A percentile compares a stretch with the other conserved stretches of the same genome.
Evolutionary conservation across 352 stramenopile species (phyloP).

Genomic region (Pythium rishiriense): DNA sequence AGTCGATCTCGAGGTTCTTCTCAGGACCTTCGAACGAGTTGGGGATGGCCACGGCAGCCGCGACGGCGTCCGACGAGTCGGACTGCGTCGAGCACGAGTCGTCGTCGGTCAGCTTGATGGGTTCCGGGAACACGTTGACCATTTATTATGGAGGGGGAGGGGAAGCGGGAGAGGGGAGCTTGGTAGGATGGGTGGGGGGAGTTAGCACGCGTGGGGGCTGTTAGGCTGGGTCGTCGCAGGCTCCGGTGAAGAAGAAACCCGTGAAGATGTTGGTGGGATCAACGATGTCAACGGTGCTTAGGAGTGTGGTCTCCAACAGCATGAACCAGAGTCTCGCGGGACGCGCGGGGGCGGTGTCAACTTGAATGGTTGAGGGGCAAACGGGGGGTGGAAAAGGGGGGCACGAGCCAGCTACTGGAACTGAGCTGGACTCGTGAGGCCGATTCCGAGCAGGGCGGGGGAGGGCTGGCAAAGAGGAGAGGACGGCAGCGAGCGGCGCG

Average conservation of each 20-base stretch:
- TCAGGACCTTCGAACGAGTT: slow-evolving; percentile 98
- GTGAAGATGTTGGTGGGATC: slow-evolving; percentile 87
- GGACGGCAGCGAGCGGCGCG: slow-evolving; percentile 3
- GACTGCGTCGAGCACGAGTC: slow-evolving; percentile 72
- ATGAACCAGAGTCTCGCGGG: slow-evolving; percentile 58
- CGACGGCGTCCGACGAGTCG: slow-evolving; percentile 45
- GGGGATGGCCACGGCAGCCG: slow-evolving; percentile 34
- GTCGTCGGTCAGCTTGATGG: slow-evolving; percentile 72
- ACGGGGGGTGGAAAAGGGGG: slow-evolving; percentile 11
- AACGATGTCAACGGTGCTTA: slow-evolving; percentile 81
- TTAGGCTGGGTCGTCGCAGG: slow-evolving; percentile 89
- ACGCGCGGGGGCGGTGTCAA: slow-evolving; percentile 23
- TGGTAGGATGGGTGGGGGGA: not conserved
- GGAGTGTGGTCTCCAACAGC: slow-evolving; percentile 71
- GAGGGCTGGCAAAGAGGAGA: not conserved
- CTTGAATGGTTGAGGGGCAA: slow-evolving; percentile 25
- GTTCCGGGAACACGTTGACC: slow-evolving; percentile 62
- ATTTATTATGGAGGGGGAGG: slow-evolving; percentile 29
- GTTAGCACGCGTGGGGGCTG: slow-evolving; percentile 26
- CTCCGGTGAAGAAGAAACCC: slow-evolving; percentile 90
- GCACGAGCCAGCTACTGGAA: slow-evolving; percentile 21
- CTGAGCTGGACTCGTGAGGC: slow-evolving; percentile 15
- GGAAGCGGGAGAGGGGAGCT: not conserved
- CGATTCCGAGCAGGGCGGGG: not conserved
- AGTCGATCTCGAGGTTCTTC: slow-evolving; percentile 97